These are phyloP conservation scores for Nidularia pulvinata DNA, from an alignment of 768 basidiomycete genomes.

Conservation along the genomic window DNA sequence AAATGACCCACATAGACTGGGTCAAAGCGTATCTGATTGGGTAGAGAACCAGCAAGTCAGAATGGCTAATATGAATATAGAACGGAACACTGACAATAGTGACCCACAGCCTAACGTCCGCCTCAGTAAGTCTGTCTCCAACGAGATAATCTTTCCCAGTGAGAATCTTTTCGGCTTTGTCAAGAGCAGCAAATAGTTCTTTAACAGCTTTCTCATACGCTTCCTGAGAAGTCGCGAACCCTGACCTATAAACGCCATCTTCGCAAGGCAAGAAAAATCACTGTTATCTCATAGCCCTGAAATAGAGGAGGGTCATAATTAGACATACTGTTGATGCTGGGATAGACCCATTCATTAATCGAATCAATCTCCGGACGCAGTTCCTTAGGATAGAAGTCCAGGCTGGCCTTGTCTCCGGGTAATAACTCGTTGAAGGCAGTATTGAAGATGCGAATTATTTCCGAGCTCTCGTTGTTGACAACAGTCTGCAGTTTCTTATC, in stretches of 20 bases:
- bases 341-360: conserved; percentile 86
- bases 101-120: conserved; percentile 88
- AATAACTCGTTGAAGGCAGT: conserved; percentile 76
- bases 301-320: not conserved
- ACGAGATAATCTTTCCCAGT: conserved; percentile 82
- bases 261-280: not conserved
- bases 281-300: not conserved
- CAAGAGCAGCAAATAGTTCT: conserved; percentile 77
- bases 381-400: conserved; percentile 80
- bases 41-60: not conserved
- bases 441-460: conserved; percentile 96
- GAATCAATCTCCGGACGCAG: conserved; percentile 78
- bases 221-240: conserved; percentile 80
- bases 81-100: conserved; percentile 67
- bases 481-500: conserved; percentile 87
- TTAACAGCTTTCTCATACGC: conserved; percentile 82
- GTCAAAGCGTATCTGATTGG: conserved; percentile 77
- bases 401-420: conserved; percentile 57
- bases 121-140: conserved; percentile 82
- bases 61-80: not conserved
- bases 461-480: conserved; percentile 95
- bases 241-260: conserved; percentile 90
- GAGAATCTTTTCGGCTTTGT: conserved; percentile 78
- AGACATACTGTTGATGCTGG: conserved; percentile 76
- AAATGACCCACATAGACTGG: conserved; percentile 91